A percentile compares a stretch with the other conserved stretches of the same genome.
phyloP scores from a whole-genome alignment of 306 rosid species.

The Quercus aquifolioides region DNA sequence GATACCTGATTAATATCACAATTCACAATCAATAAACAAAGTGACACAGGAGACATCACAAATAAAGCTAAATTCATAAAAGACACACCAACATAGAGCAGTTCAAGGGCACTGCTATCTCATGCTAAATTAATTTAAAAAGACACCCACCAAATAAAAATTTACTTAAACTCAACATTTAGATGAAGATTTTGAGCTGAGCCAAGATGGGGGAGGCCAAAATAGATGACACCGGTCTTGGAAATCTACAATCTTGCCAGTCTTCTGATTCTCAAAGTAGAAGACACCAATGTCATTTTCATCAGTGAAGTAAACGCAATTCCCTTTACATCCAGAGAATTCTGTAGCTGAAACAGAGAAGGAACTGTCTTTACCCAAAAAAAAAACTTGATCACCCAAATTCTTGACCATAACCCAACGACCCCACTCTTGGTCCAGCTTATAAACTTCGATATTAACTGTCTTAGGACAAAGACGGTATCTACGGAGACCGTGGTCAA shows the following conservation, averaged over 20 bases:
- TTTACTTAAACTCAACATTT: neutral
- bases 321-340: constrained; percentile 23
- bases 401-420: constrained; percentile 22
- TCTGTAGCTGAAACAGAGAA: constrained; percentile 28
- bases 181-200: neutral
- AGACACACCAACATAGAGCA: neutral
- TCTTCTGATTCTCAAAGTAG: constrained; percentile 1
- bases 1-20: too few relatives aligned
- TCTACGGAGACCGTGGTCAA: neutral
- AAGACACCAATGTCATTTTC: neutral
- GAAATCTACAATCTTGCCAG: neutral
- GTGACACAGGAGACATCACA: neutral
- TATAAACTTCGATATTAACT: constrained; percentile 21
- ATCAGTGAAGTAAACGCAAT: constrained; percentile 21
- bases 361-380: constrained; percentile 20
- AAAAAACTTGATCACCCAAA: constrained; percentile 24
- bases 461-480: too few relatives aligned
- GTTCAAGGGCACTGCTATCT: too few relatives aligned
- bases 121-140: neutral
- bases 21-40: neutral
- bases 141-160: neutral
- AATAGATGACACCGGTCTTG: neutral
- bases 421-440: constrained; percentile 39
- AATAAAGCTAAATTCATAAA: neutral
- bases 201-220: constrained; percentile 21